Evolutionary conservation across 495 filamentous ascomycete species (phyloP).

Genomic region (Penicillium canariense): DNA sequence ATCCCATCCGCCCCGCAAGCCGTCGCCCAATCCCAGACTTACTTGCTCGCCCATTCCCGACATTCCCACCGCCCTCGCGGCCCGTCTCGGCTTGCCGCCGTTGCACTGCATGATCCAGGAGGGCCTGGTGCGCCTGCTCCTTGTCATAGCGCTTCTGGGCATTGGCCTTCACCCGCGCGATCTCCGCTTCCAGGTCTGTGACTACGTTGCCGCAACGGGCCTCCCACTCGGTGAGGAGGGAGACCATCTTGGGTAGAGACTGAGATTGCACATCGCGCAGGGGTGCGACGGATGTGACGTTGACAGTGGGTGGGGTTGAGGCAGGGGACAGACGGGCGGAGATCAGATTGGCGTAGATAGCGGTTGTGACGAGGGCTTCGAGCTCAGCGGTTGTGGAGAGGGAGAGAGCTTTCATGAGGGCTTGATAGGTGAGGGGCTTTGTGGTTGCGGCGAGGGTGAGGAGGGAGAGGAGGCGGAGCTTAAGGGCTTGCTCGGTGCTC

Average conservation of each 20-base stretch:
- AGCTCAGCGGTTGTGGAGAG: slow-evolving; percentile 68
- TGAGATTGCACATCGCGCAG: slow-evolving; percentile 80
- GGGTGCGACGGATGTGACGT: slow-evolving; percentile 74
- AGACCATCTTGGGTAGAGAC: slow-evolving; percentile 63
- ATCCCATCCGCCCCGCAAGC: slow-evolving; percentile 20
- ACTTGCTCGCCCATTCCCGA: slow-evolving; percentile 9
- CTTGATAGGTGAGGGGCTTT: slow-evolving; percentile 67
- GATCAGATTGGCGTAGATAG: slow-evolving; percentile 83
- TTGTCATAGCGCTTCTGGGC: slow-evolving; percentile 51
- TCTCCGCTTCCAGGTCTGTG: slow-evolving; percentile 68
- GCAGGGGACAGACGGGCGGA: slow-evolving; percentile 77
- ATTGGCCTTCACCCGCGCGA: slow-evolving; percentile 53
- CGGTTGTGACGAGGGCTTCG: slow-evolving; percentile 84
- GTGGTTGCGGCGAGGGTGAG: slow-evolving; percentile 66
- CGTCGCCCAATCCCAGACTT: slow-evolving; percentile 34
- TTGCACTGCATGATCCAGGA: slow-evolving; percentile 47
- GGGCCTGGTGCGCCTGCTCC: slow-evolving; percentile 45
- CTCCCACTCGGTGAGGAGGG: slow-evolving; percentile 70
- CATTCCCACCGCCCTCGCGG: neutral
- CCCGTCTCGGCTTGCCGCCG: slow-evolving; percentile 9
- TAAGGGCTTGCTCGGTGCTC: slow-evolving; percentile 68
- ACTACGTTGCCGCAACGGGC: slow-evolving; percentile 72
- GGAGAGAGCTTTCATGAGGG: slow-evolving; percentile 63
- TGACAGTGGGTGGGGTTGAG: slow-evolving; percentile 59
- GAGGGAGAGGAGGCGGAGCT: slow-evolving; percentile 89